Evolutionary conservation across 495 filamentous ascomycete genomes (phyloP).

Genomic region (Xylaria longipes): DNA sequence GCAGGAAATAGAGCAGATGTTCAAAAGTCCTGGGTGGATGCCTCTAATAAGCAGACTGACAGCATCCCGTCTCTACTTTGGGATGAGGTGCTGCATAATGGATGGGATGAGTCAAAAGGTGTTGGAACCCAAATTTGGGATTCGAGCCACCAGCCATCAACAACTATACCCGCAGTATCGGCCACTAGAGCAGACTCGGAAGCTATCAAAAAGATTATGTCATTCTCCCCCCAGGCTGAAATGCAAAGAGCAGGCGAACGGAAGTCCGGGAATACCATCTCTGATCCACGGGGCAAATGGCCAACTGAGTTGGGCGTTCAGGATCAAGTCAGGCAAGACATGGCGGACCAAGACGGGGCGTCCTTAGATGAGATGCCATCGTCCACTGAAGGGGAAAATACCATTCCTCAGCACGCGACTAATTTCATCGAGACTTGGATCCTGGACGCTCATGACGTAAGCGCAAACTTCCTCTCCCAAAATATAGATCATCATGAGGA

Average conservation of each 20-base stretch:
- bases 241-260: background rate
- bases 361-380: background rate
- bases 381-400: background rate
- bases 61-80: too few relatives aligned
- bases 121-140: background rate
- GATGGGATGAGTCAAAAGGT: background rate
- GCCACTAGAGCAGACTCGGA: background rate
- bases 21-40: background rate
- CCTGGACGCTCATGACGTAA: constrained; percentile 16
- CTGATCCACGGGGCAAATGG: constrained; percentile 1
- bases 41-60: background rate
- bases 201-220: background rate
- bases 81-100: background rate
- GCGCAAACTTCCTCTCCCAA: constrained; percentile 25
- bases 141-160: background rate
- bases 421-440: constrained; percentile 22
- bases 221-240: background rate
- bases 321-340: background rate
- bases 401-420: background rate
- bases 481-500: constrained; percentile 29
- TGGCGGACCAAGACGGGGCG: background rate
- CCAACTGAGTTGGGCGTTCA: background rate
- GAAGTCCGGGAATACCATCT: background rate
- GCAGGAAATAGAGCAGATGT: background rate
- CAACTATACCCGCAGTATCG: background rate